Evolutionary conservation across 108 stramenopile genomes (phyloP).

Genomic region (Pseudonitzschia multistriata): DNA sequence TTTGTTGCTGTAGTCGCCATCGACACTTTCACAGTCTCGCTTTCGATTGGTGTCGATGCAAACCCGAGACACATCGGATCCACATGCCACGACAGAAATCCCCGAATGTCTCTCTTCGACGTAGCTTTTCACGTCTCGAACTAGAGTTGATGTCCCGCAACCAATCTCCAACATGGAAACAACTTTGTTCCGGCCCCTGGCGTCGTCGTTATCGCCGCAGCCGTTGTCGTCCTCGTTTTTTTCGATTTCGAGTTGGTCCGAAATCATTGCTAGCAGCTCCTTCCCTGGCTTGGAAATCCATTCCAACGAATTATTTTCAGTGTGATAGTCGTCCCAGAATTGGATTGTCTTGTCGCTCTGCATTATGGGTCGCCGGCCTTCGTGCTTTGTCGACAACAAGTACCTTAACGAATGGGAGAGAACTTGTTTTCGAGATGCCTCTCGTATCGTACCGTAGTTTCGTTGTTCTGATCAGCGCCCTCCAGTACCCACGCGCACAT

Average conservation of each 20-base stretch:
- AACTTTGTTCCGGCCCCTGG: neutral
- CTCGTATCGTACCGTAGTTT: no score
- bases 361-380: constrained; percentile 30
- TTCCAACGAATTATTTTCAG: constrained; percentile 27
- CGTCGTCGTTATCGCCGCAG: constrained; percentile 9
- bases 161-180: constrained; percentile 59
- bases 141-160: constrained; percentile 67
- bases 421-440: no score
- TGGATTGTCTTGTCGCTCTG: constrained; percentile 62
- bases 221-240: neutral
- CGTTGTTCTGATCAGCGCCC: no score
- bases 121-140: constrained; percentile 46
- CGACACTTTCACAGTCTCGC: constrained; percentile 32
- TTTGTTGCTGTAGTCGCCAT: constrained; percentile 8
- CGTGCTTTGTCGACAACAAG: no score
- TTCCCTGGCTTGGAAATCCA: constrained; percentile 48
- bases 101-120: constrained; percentile 14
- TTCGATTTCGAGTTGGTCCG: constrained; percentile 8
- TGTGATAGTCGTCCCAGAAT: constrained; percentile 67
- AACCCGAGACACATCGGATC: constrained; percentile 70
- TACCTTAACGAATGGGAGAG: no score
- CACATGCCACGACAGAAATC: constrained; percentile 33
- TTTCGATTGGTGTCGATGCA: constrained; percentile 50
- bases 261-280: constrained; percentile 39
- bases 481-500: no score